Base-by-base conservation (phyloP, 2,329 filamentous ascomycete species). In the Aspergillus tanneri region DNA sequence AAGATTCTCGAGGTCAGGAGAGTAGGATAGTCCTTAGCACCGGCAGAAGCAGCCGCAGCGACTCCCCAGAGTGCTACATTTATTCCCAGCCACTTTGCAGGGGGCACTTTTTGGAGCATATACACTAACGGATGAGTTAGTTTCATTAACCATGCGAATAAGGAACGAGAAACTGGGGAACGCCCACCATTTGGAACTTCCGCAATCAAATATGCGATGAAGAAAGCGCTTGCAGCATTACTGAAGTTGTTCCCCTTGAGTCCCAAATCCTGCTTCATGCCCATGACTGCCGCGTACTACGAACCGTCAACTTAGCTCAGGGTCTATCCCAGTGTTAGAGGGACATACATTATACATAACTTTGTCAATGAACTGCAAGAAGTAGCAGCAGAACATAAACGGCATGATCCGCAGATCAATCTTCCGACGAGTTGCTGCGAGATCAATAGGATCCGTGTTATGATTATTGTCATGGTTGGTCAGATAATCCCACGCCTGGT, bases 231-330 rank as follows among this genome's bases (percentile, higher is more conserved):
- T 2, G 81, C 81, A 14, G 82, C 65, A 64, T 82, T 82, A 39
- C 79, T 80, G 62, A 85, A 86, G 40, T 86, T 75, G 50, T 85
- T 84, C 14, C 78, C 78, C 10, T 66, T 62, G 39, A 86, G 72
- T 0, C 76, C 68, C 5, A 83, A 72, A 48, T 84, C 81, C 42
- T 74, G 65, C 18, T 66, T 70, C 6, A 87, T 62, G 3, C 82
- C 82, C 83, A 86, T 87, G 43, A 87, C 81, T 50, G 79, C 80
- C 14, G 81, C 82, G 59, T 86, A 86, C 77, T 84, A 62, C 19
- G 28, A 19, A 24, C 12, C n/a, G 14, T 3, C 25, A 22, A 11
- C 9, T 45, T 35, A 45, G 43, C 32, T 12, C 12, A 3, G 12
- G 19, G n/a, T 18, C 30, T 35, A 21, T 37, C 25, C 25, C 34